A percentile compares a stretch with the other conserved stretches of the same genome.
phyloP scores from a whole-genome alignment of 2,329 filamentous ascomycete genomes.

The Diplocarpon rosae region DNA sequence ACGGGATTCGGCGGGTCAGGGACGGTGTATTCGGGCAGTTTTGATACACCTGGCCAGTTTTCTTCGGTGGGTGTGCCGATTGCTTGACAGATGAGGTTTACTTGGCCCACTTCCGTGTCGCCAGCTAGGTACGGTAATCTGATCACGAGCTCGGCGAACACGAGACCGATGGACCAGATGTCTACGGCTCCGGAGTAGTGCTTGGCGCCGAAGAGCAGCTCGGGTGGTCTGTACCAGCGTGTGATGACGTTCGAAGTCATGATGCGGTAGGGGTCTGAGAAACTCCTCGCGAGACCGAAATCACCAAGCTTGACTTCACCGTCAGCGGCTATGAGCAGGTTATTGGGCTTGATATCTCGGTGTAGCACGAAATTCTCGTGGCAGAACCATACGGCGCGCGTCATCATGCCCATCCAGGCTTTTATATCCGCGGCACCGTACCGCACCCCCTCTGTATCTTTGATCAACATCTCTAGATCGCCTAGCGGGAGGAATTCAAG shows the following conservation, averaged over 20 bases:
- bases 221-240: constrained; percentile 89
- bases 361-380: constrained; percentile 91
- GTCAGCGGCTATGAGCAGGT: constrained; percentile 84
- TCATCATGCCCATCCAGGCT: constrained; percentile 97
- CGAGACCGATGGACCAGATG: constrained; percentile 85
- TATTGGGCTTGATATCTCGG: constrained; percentile 98
- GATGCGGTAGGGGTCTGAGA: constrained; percentile 73
- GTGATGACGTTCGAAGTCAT: constrained; percentile 98
- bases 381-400: constrained; percentile 87
- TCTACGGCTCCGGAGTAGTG: constrained; percentile 89
- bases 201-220: constrained; percentile 80
- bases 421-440: constrained; percentile 91
- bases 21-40: constrained; percentile 69
- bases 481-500: constrained; percentile 90
- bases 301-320: constrained; percentile 93
- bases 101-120: constrained; percentile 75
- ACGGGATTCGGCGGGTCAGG: constrained; percentile 44
- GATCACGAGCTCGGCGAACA: constrained; percentile 84
- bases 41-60: constrained; percentile 86
- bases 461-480: constrained; percentile 89
- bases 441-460: constrained; percentile 64
- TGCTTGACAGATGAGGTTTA: constrained; percentile 70
- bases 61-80: constrained; percentile 89
- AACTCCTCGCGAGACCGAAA: constrained; percentile 86
- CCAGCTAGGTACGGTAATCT: constrained; percentile 76